Evolutionary conservation across 73 alveolate genomes (phyloP), one percentile per base, ranked within the genome.

Genomic region (Breviolum minutum): DNA sequence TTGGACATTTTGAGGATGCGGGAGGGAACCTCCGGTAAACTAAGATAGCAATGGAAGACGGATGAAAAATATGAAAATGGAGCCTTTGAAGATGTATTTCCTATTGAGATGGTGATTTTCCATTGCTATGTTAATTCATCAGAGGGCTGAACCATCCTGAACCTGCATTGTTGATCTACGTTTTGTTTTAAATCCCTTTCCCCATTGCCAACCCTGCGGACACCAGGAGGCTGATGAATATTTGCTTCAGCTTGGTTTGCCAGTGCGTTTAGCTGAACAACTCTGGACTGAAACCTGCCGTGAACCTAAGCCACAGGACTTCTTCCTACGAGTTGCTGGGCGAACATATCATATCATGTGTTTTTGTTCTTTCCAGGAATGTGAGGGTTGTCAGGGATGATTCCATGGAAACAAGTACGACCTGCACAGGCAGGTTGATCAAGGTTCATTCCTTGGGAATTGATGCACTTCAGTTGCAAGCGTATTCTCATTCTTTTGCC

Each of bases 161-260:
- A 22, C 24, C n/a, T 14, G 4, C 77, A 68, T 22, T 17, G 17
- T 68, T 68, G 77, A 2, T 68, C 77, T 14, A 17, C 24, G 1
- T 1, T 68, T 68, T 68, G 1, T 68, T 22, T 17, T 66, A 17
- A 17, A 66, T 66, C 54, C 54, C 54, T 40, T 40, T 40, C 54
- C 54, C 54, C 54, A 40, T 40, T 40, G 54, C 54, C 54, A 40
- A 40, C 54, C 54, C 54, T 40, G 54, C 54, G 74, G 74, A 66
- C 74, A 68, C 24, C 83, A 81, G 89, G 89, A 81, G 69, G 89
- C 89, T 27, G 89, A 81, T 17, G 70, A 40, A 69, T 69, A 81
- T 40, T 48, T 81, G 89, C 70, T 27, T 9, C 32, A 81, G 89
- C 89, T 81, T 24, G 70, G 69, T 9, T 30, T 81, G 48, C 89